Evolutionary conservation across 768 basidiomycete genomes (phyloP).

Genomic region (Nevesoporus exiguus): DNA sequence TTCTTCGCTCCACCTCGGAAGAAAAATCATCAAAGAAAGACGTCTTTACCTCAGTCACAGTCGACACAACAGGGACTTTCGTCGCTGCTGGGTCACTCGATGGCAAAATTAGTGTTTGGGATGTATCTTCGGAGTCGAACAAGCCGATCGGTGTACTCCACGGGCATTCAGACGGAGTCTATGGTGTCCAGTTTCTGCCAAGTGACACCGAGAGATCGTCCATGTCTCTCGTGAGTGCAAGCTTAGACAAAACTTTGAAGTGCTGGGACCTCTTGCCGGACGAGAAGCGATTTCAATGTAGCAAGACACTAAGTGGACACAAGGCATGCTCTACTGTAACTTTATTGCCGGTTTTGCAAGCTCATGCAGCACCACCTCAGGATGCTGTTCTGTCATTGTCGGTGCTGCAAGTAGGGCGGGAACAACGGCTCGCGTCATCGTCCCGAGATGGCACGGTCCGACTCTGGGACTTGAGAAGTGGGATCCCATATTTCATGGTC

Average conservation of each 20-base stretch:
- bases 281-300: slow-evolving; percentile 27
- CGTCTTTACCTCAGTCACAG: slow-evolving; percentile 30
- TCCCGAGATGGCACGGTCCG: slow-evolving; percentile 36
- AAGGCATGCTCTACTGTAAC: slow-evolving; percentile 11
- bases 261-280: slow-evolving; percentile 43
- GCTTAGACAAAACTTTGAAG: slow-evolving; percentile 32
- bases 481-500: slow-evolving; percentile 33
- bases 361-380: slow-evolving; percentile 14
- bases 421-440: slow-evolving; percentile 34
- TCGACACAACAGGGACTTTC: slow-evolving; percentile 35
- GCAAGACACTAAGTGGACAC: slow-evolving; percentile 32
- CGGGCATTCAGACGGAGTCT: slow-evolving; percentile 31
- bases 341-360: background rate
- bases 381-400: slow-evolving; percentile 32
- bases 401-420: slow-evolving; percentile 31
- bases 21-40: slow-evolving; percentile 19
- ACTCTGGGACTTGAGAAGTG: slow-evolving; percentile 36
- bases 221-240: slow-evolving; percentile 29
- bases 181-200: slow-evolving; percentile 31
- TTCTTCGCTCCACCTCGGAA: slow-evolving; percentile 19
- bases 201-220: slow-evolving; percentile 23
- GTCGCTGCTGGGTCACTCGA: slow-evolving; percentile 54
- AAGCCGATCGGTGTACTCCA: slow-evolving; percentile 22
- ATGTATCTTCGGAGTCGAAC: slow-evolving; percentile 37
- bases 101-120: slow-evolving; percentile 51